Base-by-base conservation (phyloP, 495 filamentous ascomycete genomes). In the Neurospora africana region DNA sequence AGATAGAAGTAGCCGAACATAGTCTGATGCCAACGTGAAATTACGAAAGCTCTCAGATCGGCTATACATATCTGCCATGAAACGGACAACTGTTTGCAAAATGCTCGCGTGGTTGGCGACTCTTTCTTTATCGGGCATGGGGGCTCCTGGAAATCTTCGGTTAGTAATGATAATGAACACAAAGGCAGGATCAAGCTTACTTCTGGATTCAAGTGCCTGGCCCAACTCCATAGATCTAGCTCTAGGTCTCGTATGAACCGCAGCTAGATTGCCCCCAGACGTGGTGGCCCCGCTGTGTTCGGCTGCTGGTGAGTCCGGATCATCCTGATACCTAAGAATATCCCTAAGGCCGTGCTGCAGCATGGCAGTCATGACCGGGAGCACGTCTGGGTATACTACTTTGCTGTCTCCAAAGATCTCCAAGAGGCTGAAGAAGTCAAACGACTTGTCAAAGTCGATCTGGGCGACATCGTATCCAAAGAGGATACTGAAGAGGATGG, bases 331-430 rank as follows among this genome's bases (percentile, higher is more conserved):
- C 68, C 84, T 88, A 58, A 91, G 83, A 37, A 92, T 84, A 70
- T 89, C 85, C 68, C 89, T 89, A 33, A 96, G 76, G 3, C 92
- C 95, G 72, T 89, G 88, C 74, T 92, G 91, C n/a, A 98, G 81
- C 94, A 99, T 96, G 5, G 89, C 86, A n/a, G 87, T 87, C 37
- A 99, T 91, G 7, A 97, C 89, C 0, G 90, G 89, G 23, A 98
- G 81, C 35, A 94, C 87, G 76, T 94, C 92, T 1, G 94, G 91
- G 77, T 92, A 91, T 5, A 88, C 85, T 4, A 97, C 86, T 53
- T 87, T 87, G 39, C 86, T 82, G 72, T 85, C 85, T 38, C 86
- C 85, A 77, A 98, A 96, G 5, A 87, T 85, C 65, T 93, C 90
- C 13, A 93, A 76, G 4, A 98, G 86, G 65, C 84, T 89, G 78